Conservation (phyloP, 2,329 filamentous ascomycete species). For the Camillea tinctor region DNA sequence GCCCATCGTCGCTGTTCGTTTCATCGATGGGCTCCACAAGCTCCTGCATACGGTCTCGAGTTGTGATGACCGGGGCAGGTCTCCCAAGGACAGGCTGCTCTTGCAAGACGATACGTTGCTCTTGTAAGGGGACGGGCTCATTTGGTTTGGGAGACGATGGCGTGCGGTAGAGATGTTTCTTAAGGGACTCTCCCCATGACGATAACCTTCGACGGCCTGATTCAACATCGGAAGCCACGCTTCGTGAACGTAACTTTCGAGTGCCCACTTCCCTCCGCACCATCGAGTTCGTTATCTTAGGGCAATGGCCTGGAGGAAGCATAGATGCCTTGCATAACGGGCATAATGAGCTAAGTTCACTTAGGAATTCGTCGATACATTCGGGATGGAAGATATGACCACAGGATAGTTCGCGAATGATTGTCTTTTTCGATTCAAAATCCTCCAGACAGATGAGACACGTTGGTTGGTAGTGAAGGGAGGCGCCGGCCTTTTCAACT, state of each 20-base stretch:
- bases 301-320: slow-evolving; percentile 66
- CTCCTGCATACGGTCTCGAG: slow-evolving; percentile 28
- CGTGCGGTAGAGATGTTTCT: slow-evolving; percentile 16
- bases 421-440: slow-evolving; percentile 66
- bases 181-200: slow-evolving; percentile 21
- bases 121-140: slow-evolving; percentile 22
- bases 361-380: slow-evolving; percentile 85
- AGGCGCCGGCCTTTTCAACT: slow-evolving; percentile 35
- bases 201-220: slow-evolving; percentile 22
- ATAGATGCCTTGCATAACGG: slow-evolving; percentile 87
- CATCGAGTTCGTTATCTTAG: slow-evolving; percentile 79
- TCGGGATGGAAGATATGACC: slow-evolving; percentile 91
- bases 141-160: slow-evolving; percentile 17
- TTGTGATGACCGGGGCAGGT: slow-evolving; percentile 10
- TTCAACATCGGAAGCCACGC: slow-evolving; percentile 38
- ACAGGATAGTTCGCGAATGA: slow-evolving; percentile 83
- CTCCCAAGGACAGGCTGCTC: slow-evolving; percentile 14
- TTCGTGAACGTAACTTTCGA: slow-evolving; percentile 56
- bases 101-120: slow-evolving; percentile 19
- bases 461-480: slow-evolving; percentile 69
- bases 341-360: slow-evolving; percentile 78
- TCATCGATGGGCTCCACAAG: slow-evolving; percentile 30
- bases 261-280: slow-evolving; percentile 76
- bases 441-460: slow-evolving; percentile 91
- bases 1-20: slow-evolving; percentile 32